Evolutionary conservation across 768 basidiomycete species (phyloP).

Genomic region (Steccherinum ochraceum): DNA sequence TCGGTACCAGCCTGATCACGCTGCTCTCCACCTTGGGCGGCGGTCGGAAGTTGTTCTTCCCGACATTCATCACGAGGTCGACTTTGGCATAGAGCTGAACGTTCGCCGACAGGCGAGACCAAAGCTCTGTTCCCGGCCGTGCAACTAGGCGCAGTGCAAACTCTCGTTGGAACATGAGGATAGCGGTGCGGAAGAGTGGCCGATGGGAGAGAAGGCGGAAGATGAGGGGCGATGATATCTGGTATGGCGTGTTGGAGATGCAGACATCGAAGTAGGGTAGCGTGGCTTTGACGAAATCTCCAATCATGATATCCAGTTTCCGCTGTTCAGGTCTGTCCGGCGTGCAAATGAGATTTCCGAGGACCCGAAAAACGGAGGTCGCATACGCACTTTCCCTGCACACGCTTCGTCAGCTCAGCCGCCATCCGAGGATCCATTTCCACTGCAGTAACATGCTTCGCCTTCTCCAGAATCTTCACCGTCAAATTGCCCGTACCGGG

Average conservation of each 20-base stretch:
- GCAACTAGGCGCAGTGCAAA: constrained; percentile 93
- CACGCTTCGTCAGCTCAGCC: constrained; percentile 92
- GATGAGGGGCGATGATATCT: constrained; percentile 96
- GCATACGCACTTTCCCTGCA: constrained; percentile 88
- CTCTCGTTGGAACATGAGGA: constrained; percentile 99
- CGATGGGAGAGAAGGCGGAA: constrained; percentile 97
- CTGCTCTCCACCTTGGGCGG: constrained; percentile 92
- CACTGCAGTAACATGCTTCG: constrained; percentile 87
- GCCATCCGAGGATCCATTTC: constrained; percentile 99
- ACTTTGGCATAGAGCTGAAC: constrained; percentile 97
- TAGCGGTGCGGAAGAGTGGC: constrained; percentile 86
- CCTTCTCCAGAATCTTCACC: constrained; percentile 86
- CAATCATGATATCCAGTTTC: constrained; percentile 91
- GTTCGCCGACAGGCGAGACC: constrained; percentile 94
- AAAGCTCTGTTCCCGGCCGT: constrained; percentile 72
- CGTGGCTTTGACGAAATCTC: constrained; percentile 98
- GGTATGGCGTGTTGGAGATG: constrained; percentile 98
- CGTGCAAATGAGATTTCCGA: neutral
- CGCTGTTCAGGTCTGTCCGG: constrained; percentile 80
- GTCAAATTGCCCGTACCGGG: constrained; percentile 98
- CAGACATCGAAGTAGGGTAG: constrained; percentile 98
- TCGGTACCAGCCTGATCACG: constrained; percentile 85
- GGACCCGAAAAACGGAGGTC: neutral
- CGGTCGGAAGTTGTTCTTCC: constrained; percentile 95
- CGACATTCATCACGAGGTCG: constrained; percentile 93